These are phyloP conservation scores for Globisporangium solare DNA, from an alignment of 352 stramenopile species.

Conservation along the genomic window DNA sequence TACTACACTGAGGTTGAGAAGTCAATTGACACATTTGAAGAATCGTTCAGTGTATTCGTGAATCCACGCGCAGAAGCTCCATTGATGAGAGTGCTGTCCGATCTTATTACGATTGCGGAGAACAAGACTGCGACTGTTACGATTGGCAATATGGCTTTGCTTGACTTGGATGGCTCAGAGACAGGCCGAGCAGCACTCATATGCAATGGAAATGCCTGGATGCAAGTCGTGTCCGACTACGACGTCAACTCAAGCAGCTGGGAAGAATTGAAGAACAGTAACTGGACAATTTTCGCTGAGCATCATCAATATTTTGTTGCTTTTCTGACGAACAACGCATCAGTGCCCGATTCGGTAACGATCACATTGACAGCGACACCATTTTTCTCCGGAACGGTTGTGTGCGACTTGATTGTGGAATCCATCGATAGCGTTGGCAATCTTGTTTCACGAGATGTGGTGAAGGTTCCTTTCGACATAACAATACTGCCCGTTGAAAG, in stretches of 20 bases:
- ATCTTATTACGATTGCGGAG: background rate
- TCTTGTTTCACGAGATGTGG: background rate
- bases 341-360: background rate
- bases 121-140: background rate
- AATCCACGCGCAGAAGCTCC: no score
- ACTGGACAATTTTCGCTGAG: background rate
- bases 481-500: background rate
- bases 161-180: constrained; percentile 1
- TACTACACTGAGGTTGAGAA: no score
- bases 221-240: background rate
- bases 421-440: background rate
- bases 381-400: background rate
- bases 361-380: background rate
- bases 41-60: no score
- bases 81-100: no score
- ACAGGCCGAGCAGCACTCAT: background rate
- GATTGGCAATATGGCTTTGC: background rate
- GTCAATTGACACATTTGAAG: no score
- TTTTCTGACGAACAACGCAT: background rate
- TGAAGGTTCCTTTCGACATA: background rate
- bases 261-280: background rate
- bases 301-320: background rate
- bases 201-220: background rate
- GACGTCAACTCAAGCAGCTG: background rate
- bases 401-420: background rate